phyloP scores from a whole-genome alignment of 768 basidiomycete species.

The Termitomyces eurrhizus region DNA sequence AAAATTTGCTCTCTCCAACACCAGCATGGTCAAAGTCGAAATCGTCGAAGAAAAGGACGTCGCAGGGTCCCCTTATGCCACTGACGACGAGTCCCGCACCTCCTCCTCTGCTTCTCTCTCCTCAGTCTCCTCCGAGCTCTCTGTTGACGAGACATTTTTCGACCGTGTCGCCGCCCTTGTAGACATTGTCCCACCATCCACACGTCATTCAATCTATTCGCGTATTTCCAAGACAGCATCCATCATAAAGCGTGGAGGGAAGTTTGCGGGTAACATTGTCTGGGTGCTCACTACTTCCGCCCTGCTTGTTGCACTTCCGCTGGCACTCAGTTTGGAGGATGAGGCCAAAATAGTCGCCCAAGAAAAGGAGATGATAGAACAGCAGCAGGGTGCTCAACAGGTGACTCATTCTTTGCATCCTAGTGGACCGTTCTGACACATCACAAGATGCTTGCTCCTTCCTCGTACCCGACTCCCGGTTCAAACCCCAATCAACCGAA shows the following conservation, averaged over 20 bases:
- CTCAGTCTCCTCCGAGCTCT: constrained; percentile 69
- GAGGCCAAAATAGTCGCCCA: constrained; percentile 93
- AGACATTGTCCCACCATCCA: constrained; percentile 93
- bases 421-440: constrained; percentile 13
- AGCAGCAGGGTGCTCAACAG: constrained; percentile 91
- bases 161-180: constrained; percentile 90
- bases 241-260: constrained; percentile 63
- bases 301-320: constrained; percentile 87
- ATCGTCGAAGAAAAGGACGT: constrained; percentile 82
- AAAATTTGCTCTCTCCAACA: constrained; percentile 19
- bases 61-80: constrained; percentile 65
- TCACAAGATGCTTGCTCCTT: constrained; percentile 69
- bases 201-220: constrained; percentile 70
- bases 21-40: constrained; percentile 88
- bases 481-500: constrained; percentile 39
- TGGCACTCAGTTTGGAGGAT: constrained; percentile 92
- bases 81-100: constrained; percentile 70
- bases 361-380: constrained; percentile 91
- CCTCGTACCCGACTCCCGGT: constrained; percentile 47
- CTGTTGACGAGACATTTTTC: constrained; percentile 75
- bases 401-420: constrained; percentile 37
- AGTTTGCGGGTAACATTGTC: constrained; percentile 80
- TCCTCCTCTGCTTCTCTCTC: constrained; percentile 73
- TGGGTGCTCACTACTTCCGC: constrained; percentile 96
- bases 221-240: constrained; percentile 56